Base-by-base conservation (phyloP, 1,284 basidiomycete genomes). In the Stygiomarasmius scandens region DNA sequence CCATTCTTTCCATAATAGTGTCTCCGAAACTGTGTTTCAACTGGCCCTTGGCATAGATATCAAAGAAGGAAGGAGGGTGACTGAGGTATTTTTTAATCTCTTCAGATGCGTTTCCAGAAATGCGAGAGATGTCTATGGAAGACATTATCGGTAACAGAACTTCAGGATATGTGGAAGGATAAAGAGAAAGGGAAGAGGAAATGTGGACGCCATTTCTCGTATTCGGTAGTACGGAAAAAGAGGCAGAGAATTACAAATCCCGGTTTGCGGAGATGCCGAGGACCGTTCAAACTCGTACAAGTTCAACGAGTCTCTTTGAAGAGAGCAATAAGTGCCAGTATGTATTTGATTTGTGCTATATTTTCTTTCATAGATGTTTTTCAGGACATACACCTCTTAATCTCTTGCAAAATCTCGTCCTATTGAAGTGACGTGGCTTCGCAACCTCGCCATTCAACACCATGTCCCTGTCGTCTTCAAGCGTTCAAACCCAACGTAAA, bases 41-140 rank as follows among this genome's bases (percentile, higher is more conserved):
- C 12, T 22, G 49, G 6, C 29, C n/a, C 2, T 19, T 22, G 27
- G 45, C 36, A 1, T 41, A 34, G 25, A 58, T 50, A n/a, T 56
- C 41, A 22, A 50, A 57, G 12, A 68, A 60, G 49, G 68, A 59
- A 8, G 64, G 61, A 32, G 29, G 29, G 29, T 32, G 6, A 32
- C 29, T 12, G 25, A 76, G 36, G 6, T 66, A 10, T 22, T 63
- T 66, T 66, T 83, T 85, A 56, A 75, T 61, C 10, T 77, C 63
- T 23, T 66, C 57, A 5, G 77, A 55, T 9, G 75, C 80, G 59
- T 81, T 83, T 29, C 82, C 83, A 24, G 71, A 49, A 38, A 83
- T 71, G 29, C 29, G 29, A 32, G 29, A 32, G 29, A 32, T 32
- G 12, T 32, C 29, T 32, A 32, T 6, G 29, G 5, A 5, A 12